Evolutionary conservation across 108 stramenopile species (phyloP).

Genomic region (Nitzschia inconspicua): DNA sequence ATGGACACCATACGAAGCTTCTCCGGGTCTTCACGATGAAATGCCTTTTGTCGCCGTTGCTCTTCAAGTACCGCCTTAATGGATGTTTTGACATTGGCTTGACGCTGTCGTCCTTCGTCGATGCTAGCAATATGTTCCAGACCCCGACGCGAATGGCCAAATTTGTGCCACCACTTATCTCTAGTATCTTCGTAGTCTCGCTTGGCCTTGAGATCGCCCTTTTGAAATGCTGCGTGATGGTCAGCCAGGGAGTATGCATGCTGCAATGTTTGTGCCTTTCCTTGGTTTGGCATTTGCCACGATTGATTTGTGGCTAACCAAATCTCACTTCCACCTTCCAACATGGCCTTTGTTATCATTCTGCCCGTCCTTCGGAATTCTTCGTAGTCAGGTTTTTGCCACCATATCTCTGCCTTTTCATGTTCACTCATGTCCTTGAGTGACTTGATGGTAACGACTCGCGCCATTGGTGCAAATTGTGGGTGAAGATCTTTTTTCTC

Average conservation of each 20-base stretch:
- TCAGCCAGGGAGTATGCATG: slow-evolving; percentile 18
- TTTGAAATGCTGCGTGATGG: background rate
- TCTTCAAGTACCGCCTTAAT: slow-evolving; percentile 68
- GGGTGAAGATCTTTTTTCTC: slow-evolving; percentile 32
- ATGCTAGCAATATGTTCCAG: slow-evolving; percentile 82
- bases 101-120: slow-evolving; percentile 74
- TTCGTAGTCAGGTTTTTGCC: slow-evolving; percentile 82
- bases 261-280: slow-evolving; percentile 14
- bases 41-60: slow-evolving; percentile 57
- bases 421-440: slow-evolving; percentile 55
- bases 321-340: slow-evolving; percentile 83
- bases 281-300: slow-evolving; percentile 44
- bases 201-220: slow-evolving; percentile 18
- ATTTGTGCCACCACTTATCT: slow-evolving; percentile 86
- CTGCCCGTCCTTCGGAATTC: slow-evolving; percentile 85
- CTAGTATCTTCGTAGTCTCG: slow-evolving; percentile 31
- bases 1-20: slow-evolving; percentile 69
- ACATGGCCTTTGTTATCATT: slow-evolving; percentile 85
- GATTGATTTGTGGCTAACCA: slow-evolving; percentile 75
- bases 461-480: slow-evolving; percentile 77
- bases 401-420: slow-evolving; percentile 74
- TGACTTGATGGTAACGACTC: slow-evolving; percentile 71
- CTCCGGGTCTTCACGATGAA: slow-evolving; percentile 52
- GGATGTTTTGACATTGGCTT: slow-evolving; percentile 59
- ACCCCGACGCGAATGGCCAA: slow-evolving; percentile 80